Evolutionary conservation across 2,329 filamentous ascomycete species (phyloP).

Genomic region (Karstenula rhodostoma): DNA sequence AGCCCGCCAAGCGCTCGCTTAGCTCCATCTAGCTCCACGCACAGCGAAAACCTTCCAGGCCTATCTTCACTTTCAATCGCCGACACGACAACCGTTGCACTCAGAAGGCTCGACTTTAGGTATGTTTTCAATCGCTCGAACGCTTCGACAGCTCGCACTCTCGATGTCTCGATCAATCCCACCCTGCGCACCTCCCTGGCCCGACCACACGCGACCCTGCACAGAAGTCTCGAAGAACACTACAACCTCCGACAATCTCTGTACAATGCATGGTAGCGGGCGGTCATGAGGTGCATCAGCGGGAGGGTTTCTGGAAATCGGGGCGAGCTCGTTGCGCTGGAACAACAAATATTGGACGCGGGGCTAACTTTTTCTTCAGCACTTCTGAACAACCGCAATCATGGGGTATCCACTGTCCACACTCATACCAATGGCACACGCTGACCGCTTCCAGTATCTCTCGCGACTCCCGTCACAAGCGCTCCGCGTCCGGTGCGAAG

Average conservation of each 20-base stretch:
- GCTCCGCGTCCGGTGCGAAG: slow-evolving; percentile 98
- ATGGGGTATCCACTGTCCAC: slow-evolving; percentile 57
- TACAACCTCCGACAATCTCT: slow-evolving; percentile 9
- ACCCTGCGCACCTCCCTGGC: background rate
- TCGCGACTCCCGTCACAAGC: slow-evolving; percentile 99
- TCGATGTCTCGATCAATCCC: background rate
- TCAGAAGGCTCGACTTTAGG: slow-evolving; percentile 47
- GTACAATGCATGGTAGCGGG: slow-evolving; percentile 1
- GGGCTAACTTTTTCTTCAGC: slow-evolving; percentile 40
- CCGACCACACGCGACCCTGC: slow-evolving; percentile 5
- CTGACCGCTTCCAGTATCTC: slow-evolving; percentile 78
- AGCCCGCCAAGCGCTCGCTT: slow-evolving; percentile 19
- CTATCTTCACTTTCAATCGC: slow-evolving; percentile 21
- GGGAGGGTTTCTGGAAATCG: background rate
- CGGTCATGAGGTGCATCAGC: background rate
- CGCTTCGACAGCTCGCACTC: slow-evolving; percentile 14
- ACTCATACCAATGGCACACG: slow-evolving; percentile 17
- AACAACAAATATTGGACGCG: background rate
- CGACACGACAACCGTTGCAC: slow-evolving; percentile 43
- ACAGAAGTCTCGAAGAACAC: slow-evolving; percentile 5
- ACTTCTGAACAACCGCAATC: slow-evolving; percentile 59
- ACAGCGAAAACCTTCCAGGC: slow-evolving; percentile 2
- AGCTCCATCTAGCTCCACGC: slow-evolving; percentile 7
- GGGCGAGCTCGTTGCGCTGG: background rate
- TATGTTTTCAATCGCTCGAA: slow-evolving; percentile 26